Evolutionary conservation across 805 yeast genomes (phyloP).

Genomic region (Barnettozyma botsteinii): DNA sequence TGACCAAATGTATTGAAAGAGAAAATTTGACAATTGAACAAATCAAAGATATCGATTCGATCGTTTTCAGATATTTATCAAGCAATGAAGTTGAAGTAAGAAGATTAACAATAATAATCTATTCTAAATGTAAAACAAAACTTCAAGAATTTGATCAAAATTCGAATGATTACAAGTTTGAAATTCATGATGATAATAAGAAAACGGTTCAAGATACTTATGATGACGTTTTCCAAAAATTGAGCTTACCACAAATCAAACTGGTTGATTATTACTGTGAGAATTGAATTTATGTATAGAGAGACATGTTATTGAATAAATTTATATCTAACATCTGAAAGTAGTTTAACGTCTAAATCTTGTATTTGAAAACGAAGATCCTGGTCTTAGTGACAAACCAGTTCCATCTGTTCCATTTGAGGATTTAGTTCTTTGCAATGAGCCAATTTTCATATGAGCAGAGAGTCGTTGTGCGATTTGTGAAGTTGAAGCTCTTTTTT

Average conservation of each 20-base stretch:
- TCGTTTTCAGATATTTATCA: conserved; percentile 14
- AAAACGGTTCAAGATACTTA: conserved; percentile 22
- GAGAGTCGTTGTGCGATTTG: conserved; percentile 22
- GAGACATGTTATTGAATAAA: too few relatives aligned
- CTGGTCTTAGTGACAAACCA: conserved; percentile 17
- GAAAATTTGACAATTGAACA: conserved; percentile 12
- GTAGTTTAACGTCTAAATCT: conserved; percentile 9
- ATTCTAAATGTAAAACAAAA: conserved; percentile 23
- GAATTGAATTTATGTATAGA: conserved; percentile 10
- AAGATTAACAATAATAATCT: conserved; percentile 22
- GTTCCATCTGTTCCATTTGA: background rate
- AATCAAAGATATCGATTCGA: conserved; percentile 19
- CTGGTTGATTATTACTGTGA: conserved; percentile 41
- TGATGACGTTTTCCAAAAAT: conserved; percentile 30
- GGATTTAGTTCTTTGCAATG: conserved; percentile 8
- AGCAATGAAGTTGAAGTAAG: conserved; percentile 25
- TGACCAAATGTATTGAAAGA: conserved; percentile 19
- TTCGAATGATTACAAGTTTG: conserved; percentile 15
- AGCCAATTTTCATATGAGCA: conserved; percentile 23
- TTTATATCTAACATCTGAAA: background rate
- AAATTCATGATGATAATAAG: conserved; percentile 9
- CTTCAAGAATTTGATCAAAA: conserved; percentile 16
- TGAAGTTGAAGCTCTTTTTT: conserved; percentile 19
- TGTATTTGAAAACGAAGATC: conserved; percentile 14
- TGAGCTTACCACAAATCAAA: conserved; percentile 39